Conservation (phyloP, 2,329 filamentous ascomycete species). For the Fusarium marasasianum region DNA sequence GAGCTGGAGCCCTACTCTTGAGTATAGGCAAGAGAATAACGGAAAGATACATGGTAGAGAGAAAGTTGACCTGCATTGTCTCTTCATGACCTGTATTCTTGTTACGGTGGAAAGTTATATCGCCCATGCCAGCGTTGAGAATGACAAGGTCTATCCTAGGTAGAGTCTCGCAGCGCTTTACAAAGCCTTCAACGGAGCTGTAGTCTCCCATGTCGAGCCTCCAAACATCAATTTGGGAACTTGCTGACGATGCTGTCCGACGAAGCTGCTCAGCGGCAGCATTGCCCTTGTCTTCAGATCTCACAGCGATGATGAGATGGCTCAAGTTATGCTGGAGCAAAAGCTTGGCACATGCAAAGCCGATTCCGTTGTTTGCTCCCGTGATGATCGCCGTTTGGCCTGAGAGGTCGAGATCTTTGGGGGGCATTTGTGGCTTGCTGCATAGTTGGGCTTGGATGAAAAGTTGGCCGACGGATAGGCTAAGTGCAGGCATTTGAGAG, state of each 20-base stretch:
- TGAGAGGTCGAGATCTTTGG: background rate
- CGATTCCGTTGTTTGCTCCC: background rate
- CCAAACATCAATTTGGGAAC: background rate
- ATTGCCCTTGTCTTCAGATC: background rate
- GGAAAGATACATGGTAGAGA: background rate
- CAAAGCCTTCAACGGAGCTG: background rate
- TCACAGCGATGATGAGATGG: background rate
- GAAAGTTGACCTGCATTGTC: conserved; percentile 3
- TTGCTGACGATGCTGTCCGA: rapidly evolving
- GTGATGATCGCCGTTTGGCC: background rate
- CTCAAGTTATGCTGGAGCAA: background rate
- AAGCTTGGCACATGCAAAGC: background rate
- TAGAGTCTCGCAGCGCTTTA: background rate
- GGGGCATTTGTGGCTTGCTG: background rate
- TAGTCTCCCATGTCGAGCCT: background rate
- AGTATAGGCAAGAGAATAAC: background rate
- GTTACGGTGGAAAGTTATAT: background rate
- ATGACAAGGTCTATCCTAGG: background rate
- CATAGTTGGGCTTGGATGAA: background rate
- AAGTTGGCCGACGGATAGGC: background rate
- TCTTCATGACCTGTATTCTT: background rate
- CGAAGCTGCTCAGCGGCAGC: background rate
- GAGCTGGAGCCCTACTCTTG: background rate
- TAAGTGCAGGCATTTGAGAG: background rate
- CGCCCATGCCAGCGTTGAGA: conserved; percentile 4